These are phyloP conservation scores for Phytophthora pisi DNA, from an alignment of 352 stramenopile genomes.

Conservation along the genomic window DNA sequence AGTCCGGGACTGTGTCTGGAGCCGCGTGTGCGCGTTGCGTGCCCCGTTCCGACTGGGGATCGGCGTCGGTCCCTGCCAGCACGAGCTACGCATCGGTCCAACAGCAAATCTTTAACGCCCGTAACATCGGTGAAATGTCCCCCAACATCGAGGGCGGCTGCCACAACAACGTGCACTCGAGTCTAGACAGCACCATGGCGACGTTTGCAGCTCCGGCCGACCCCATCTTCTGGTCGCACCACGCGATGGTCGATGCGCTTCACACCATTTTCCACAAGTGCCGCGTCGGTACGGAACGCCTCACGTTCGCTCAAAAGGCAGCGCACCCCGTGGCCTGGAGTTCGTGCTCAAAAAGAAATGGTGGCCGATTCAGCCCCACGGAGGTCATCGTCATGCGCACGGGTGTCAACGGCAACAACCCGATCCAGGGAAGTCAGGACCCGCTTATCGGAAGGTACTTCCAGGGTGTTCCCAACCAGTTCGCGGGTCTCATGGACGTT, in stretches of 20 bases:
- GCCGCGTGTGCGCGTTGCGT: constrained; percentile 50
- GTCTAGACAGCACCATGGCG: constrained; percentile 53
- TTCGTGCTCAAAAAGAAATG: constrained; percentile 43
- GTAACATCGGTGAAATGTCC: constrained; percentile 68
- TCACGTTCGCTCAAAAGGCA: constrained; percentile 61
- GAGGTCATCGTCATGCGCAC: constrained; percentile 57
- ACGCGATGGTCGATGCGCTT: constrained; percentile 62
- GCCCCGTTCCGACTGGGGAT: constrained; percentile 52
- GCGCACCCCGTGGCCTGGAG: constrained; percentile 48
- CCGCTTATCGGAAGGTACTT: constrained; percentile 47
- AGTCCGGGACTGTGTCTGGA: constrained; percentile 30
- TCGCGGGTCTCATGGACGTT: constrained; percentile 53
- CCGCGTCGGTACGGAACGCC: constrained; percentile 36
- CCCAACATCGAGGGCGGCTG: constrained; percentile 46
- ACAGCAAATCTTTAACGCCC: constrained; percentile 52
- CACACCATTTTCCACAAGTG: constrained; percentile 71
- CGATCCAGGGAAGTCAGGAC: constrained; percentile 41
- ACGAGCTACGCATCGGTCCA: constrained; percentile 56
- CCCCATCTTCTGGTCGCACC: constrained; percentile 72
- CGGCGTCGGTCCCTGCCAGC: constrained; percentile 34
- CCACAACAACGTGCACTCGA: constrained; percentile 74
- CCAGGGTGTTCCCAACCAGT: constrained; percentile 40
- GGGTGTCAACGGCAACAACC: constrained; percentile 37
- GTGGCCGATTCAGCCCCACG: constrained; percentile 48
- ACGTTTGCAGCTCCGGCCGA: constrained; percentile 56